Percentiles rank a stretch among this genome's conserved stretches.
phyloP scores from a whole-genome alignment of 768 basidiomycete genomes.

The Inosperma sp. region DNA sequence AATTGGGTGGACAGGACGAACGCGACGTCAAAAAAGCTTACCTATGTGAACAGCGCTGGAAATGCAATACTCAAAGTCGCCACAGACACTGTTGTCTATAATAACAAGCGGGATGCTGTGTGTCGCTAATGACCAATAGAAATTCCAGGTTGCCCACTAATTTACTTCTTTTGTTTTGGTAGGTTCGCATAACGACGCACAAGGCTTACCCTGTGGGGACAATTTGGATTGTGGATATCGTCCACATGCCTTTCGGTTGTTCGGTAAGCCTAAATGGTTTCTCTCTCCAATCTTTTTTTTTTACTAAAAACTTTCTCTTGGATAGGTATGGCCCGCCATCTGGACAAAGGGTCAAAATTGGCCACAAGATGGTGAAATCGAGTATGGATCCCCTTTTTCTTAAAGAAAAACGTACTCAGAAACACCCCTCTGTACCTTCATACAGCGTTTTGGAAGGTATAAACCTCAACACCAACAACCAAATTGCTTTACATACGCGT shows the following conservation, averaged over 20 bases:
- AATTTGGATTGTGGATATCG: constrained; percentile 40
- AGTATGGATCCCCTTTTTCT: constrained; percentile 21
- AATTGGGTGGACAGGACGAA: constrained; percentile 44
- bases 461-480: constrained; percentile 47
- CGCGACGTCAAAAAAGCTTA: constrained; percentile 37
- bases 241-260: constrained; percentile 54
- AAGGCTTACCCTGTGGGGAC: constrained; percentile 38
- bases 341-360: constrained; percentile 44
- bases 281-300: not conserved
- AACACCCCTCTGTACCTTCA: not conserved
- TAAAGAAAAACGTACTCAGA: not conserved
- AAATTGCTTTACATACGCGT: constrained; percentile 52
- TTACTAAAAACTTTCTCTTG: not conserved
- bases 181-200: constrained; percentile 43
- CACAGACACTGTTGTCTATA: constrained; percentile 44
- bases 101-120: constrained; percentile 55
- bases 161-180: not conserved
- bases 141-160: not conserved
- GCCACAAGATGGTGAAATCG: constrained; percentile 43
- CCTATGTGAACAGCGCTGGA: constrained; percentile 51
- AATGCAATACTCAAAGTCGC: constrained; percentile 71
- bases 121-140: constrained; percentile 9
- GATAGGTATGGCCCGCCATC: constrained; percentile 43
- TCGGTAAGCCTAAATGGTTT: constrained; percentile 33
- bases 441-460: constrained; percentile 54